Conservation (phyloP, 768 basidiomycete species). For the Lactarius psammicola region DNA sequence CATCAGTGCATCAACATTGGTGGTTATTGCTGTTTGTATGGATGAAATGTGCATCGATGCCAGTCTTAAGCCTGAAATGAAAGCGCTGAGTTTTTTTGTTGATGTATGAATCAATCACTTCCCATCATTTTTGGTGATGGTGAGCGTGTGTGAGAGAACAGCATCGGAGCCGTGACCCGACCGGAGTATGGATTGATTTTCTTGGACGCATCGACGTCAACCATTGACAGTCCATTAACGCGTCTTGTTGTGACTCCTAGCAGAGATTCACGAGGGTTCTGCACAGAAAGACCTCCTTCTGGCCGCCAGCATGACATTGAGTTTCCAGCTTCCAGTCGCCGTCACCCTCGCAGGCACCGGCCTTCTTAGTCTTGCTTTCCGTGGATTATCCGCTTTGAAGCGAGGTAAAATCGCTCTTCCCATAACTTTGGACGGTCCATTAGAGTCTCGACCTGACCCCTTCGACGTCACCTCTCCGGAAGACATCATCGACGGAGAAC, state of each 20-base stretch:
- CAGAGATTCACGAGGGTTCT: not conserved
- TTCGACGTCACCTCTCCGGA: constrained; percentile 73
- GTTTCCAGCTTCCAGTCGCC: constrained; percentile 56
- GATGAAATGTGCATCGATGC: not conserved
- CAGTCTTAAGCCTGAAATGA: not conserved
- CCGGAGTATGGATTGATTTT: not conserved
- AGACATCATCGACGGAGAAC: constrained; percentile 65
- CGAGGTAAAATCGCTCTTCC: constrained; percentile 56
- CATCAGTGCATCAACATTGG: not conserved
- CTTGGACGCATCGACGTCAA: not conserved
- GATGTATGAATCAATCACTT: not conserved
- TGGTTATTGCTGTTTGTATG: not conserved
- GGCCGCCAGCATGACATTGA: constrained; percentile 47
- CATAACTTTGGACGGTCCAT: constrained; percentile 33
- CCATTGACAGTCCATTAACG: no score
- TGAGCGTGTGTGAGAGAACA: not conserved
- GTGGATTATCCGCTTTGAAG: constrained; percentile 41
- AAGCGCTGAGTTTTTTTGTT: not conserved
- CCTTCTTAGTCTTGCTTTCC: constrained; percentile 44
- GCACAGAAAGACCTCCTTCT: not conserved
- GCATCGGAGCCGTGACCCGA: not conserved
- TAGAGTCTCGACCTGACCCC: constrained; percentile 45
- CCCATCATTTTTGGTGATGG: no score
- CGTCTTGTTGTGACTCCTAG: not conserved
- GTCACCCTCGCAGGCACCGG: constrained; percentile 45